Conservation (phyloP, 768 basidiomycete species). For the Tylopilus balloui region DNA sequence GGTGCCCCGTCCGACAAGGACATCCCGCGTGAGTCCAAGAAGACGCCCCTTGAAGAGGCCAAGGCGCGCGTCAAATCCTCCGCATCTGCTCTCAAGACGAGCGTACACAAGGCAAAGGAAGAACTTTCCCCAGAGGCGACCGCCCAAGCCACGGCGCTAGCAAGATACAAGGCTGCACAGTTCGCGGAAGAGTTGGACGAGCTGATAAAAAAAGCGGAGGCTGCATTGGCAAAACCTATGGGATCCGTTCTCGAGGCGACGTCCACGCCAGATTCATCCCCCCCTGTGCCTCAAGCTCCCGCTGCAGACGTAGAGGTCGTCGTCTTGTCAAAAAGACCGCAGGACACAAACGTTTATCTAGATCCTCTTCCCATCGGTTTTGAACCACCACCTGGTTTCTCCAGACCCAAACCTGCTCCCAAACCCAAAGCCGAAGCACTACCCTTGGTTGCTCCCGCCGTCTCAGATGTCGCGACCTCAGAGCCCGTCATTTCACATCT, state of each 20-base stretch:
- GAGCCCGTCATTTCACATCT: conserved; percentile 95
- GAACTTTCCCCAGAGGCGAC: conserved; percentile 23
- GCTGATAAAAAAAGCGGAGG: conserved; percentile 69
- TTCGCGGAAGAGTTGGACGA: conserved; percentile 63
- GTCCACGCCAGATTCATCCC: conserved; percentile 15
- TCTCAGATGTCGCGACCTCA: conserved; percentile 64
- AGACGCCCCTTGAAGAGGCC: conserved; percentile 38
- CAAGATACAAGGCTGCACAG: conserved; percentile 42
- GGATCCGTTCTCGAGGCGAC: conserved; percentile 25
- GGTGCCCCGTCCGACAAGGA: conserved; percentile 28
- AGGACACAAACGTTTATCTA: conserved; percentile 44
- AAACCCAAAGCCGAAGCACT: conserved; percentile 40
- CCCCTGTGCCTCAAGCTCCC: conserved; percentile 24
- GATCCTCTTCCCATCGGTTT: conserved; percentile 86
- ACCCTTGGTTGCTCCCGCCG: conserved; percentile 77
- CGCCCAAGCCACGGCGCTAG: conserved; percentile 39
- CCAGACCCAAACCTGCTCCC: conserved; percentile 53
- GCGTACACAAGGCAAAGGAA: conserved; percentile 37
- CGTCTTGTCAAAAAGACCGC: conserved; percentile 21
- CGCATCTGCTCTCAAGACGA: conserved; percentile 46
- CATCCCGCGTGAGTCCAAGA: conserved; percentile 32
- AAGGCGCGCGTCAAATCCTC: conserved; percentile 42
- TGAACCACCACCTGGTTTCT: conserved; percentile 89
- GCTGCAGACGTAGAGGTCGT: conserved; percentile 25
- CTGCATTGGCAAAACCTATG: conserved; percentile 50